Percentiles rank a stretch among this genome's conserved stretches.
Evolutionary conservation across 1,284 basidiomycete genomes (phyloP).

Genomic region (Trichosporon sp.): DNA sequence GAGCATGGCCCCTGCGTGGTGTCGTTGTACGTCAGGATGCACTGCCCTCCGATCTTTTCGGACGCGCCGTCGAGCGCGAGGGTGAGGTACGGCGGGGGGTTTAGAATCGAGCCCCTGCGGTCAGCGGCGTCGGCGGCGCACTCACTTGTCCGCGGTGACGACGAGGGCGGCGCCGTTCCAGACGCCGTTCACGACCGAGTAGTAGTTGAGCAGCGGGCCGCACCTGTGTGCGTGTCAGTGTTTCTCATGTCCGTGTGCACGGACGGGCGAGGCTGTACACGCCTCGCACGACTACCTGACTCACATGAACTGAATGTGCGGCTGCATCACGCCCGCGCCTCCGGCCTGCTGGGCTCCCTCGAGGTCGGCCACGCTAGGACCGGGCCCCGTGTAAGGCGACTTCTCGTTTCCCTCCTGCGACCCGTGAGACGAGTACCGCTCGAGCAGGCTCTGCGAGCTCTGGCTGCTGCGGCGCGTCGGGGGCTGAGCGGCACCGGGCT

Average conservation of each 20-base stretch:
- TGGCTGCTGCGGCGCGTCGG: slow-evolving; percentile 4
- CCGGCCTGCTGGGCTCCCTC: slow-evolving; percentile 16
- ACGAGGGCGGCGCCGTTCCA: slow-evolving; percentile 86
- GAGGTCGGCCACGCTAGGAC: slow-evolving; percentile 11
- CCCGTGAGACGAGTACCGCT: slow-evolving; percentile 6
- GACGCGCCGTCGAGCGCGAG: slow-evolving; percentile 57
- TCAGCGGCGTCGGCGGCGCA: slow-evolving; percentile 4
- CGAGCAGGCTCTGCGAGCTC: not conserved
- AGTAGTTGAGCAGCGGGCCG: slow-evolving; percentile 85
- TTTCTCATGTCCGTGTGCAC: not conserved
- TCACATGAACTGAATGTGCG: slow-evolving; percentile 51
- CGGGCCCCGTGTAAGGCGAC: slow-evolving; percentile 25
- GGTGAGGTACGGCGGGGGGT: slow-evolving; percentile 60
- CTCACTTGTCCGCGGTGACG: slow-evolving; percentile 56
- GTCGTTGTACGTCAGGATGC: slow-evolving; percentile 74
- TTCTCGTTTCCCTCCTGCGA: slow-evolving; percentile 16
- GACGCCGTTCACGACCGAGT: slow-evolving; percentile 69
- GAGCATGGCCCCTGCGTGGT: slow-evolving; percentile 64
- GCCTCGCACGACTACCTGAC: slow-evolving; percentile 14
- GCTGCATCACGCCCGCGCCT: slow-evolving; percentile 40
- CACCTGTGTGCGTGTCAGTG: slow-evolving; percentile 34
- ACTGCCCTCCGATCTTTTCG: slow-evolving; percentile 58
- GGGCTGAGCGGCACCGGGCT: not conserved
- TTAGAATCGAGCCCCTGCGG: slow-evolving; percentile 61
- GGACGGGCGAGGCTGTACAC: not conserved